Evolutionary conservation across 495 filamentous ascomycete genomes (phyloP).

Genomic region (Trichoderma gamsii): DNA sequence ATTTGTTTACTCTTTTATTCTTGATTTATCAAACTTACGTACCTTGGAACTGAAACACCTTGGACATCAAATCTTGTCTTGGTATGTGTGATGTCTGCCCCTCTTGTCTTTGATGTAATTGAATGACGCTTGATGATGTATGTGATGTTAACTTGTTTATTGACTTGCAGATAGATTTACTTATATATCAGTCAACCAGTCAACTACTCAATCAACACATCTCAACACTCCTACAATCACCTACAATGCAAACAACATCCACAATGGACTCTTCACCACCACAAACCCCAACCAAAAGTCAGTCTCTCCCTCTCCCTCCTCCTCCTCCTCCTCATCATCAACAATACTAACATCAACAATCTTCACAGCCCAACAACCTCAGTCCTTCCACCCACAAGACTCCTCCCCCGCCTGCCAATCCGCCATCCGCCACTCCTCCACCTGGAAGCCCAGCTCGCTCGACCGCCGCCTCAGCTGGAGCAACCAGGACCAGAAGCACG

Average conservation of each 20-base stretch:
- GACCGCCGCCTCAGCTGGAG: conserved; percentile 41
- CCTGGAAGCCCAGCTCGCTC: conserved; percentile 38
- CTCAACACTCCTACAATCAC: neutral
- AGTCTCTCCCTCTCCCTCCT: neutral
- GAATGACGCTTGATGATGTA: no score
- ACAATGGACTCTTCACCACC: conserved; percentile 9
- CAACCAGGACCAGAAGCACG: conserved; percentile 42
- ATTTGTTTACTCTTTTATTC: neutral
- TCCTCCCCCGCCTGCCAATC: conserved; percentile 25
- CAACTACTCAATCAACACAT: neutral
- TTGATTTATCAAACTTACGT: neutral
- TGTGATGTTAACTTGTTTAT: no score
- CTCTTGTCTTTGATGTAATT: no score
- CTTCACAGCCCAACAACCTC: neutral
- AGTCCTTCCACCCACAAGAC: neutral
- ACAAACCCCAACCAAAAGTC: conserved; percentile 15
- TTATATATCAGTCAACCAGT: no score
- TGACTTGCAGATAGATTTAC: no score
- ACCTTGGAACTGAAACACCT: no score
- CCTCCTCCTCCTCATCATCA: neutral
- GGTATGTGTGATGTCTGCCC: neutral
- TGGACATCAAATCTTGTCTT: no score
- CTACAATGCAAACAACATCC: neutral
- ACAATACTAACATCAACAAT: neutral
- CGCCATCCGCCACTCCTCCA: conserved; percentile 31